Conservation (phyloP, 1,139 yeast genomes). For the Hemisphaericaspora subhashii region DNA sequence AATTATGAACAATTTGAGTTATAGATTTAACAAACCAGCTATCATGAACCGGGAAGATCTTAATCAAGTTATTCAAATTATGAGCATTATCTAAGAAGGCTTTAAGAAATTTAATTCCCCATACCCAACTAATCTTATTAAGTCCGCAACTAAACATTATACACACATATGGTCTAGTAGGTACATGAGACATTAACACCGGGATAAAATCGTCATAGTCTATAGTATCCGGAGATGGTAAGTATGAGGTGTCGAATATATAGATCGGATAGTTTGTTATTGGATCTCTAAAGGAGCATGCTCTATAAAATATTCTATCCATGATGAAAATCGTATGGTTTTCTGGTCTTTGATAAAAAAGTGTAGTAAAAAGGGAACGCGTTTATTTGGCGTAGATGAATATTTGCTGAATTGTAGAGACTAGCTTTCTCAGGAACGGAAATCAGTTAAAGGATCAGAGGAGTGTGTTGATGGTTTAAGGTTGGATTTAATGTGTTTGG, state of each 20-base stretch:
- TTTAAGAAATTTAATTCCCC: slow-evolving; percentile 76
- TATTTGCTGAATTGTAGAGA: no score
- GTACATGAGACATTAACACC: slow-evolving; percentile 45
- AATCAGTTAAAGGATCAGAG: no score
- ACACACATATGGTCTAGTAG: slow-evolving; percentile 59
- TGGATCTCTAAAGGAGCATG: slow-evolving; percentile 60
- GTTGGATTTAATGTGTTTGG: no score
- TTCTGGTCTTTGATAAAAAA: not conserved
- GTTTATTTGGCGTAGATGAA: no score
- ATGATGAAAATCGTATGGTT: slow-evolving; percentile 16
- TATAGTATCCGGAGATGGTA: slow-evolving; percentile 56
- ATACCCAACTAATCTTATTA: slow-evolving; percentile 66
- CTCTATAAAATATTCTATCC: slow-evolving; percentile 59
- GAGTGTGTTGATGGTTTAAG: no score
- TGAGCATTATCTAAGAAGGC: slow-evolving; percentile 56
- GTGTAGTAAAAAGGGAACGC: not conserved
- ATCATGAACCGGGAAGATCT: slow-evolving; percentile 83
- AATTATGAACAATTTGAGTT: slow-evolving; percentile 67
- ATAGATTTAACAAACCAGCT: slow-evolving; percentile 86
- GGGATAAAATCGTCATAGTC: slow-evolving; percentile 43
- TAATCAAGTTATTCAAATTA: slow-evolving; percentile 49
- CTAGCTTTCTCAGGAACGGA: no score
- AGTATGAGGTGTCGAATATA: slow-evolving; percentile 73
- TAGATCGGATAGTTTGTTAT: slow-evolving; percentile 63
- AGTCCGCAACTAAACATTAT: slow-evolving; percentile 81